Evolutionary conservation across 257 asterid species (phyloP), one percentile per base, ranked within the genome.

Genomic region (Salvia rosmarinus): DNA sequence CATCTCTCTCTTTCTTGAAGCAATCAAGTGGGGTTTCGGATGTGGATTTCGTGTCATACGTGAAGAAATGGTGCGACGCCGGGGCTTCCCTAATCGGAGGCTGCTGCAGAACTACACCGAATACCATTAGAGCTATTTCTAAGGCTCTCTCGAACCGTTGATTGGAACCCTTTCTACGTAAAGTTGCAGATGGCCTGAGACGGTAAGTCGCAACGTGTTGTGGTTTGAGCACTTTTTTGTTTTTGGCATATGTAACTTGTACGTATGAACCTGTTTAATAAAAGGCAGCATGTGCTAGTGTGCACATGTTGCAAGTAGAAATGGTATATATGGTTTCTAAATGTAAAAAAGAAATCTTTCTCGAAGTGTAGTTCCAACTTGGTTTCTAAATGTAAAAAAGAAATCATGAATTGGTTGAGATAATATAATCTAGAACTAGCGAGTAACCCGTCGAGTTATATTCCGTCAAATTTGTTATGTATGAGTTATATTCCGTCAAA

Each of bases 1-100:
- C 2, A 8, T 50, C 4, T 50, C 7, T 50, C 14, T 9, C 9
- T 55, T 7, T 16, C 1, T 55, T 75, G 81, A 74, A 91, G 96
- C 76, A 77, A 32, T 78, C 91, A 0, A 78, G 49, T 7, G 98
- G 91, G 0, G 79, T 72, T 3, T 67, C 69, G 1, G 87, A 84
- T 4, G 91, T 69, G 1, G 95, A 88, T 77, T 88, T 90, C 5
- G 93, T 88, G 58, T 80, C 97, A 8, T 85, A 85, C 5, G 95
- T 90, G 12, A 86, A 80, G 76, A 88, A 88, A 73, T 92, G 98
- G 98, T 74, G 77, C 2, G 93, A 90, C 3, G 89, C 90, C 0
- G 97, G 98, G 61, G 98, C 95, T 9, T 87, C 89, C 23, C 83
- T 92, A 0, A 32, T 90, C 1, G 97, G 98, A 77, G 98, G 98